Conservation (phyloP, 176 grass and related monocot species). For the Bothriochloa decipiens region DNA sequence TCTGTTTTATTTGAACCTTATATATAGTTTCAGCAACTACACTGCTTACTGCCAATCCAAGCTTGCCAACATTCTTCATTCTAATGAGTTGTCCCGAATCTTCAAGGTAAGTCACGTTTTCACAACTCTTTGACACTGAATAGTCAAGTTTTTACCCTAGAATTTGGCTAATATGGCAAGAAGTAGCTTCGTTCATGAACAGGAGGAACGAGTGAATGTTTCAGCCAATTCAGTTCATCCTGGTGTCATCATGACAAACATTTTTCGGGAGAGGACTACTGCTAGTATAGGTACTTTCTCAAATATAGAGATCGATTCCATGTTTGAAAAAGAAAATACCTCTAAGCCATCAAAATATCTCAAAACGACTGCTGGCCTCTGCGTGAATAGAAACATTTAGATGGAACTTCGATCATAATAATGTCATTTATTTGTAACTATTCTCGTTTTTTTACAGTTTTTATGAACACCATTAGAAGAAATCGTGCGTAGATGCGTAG, state of each 20-base stretch:
- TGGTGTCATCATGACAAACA: conserved; percentile 69
- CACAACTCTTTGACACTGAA: neutral
- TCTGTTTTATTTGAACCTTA: conserved; percentile 8
- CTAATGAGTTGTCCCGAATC: conserved; percentile 62
- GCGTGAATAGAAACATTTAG: neutral
- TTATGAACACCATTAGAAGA: conserved; percentile 38
- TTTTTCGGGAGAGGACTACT: conserved; percentile 64
- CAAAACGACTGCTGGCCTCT: neutral
- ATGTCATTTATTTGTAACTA: neutral
- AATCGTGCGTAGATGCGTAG: conserved; percentile 28
- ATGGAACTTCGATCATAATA: neutral
- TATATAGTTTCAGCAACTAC: conserved; percentile 51
- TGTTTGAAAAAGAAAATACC: too few relatives aligned
- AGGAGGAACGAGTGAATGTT: conserved; percentile 79
- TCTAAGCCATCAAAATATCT: neutral
- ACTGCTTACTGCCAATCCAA: conserved; percentile 80
- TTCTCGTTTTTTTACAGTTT: conserved; percentile 2
- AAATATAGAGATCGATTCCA: neutral
- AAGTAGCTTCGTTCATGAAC: neutral
- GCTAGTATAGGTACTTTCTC: conserved; percentile 31
- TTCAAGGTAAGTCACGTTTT: conserved; percentile 55
- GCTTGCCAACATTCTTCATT: conserved; percentile 88
- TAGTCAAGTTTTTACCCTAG: neutral
- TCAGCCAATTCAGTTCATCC: conserved; percentile 84
- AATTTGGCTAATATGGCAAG: neutral